Base-by-base conservation (phyloP, 2,329 filamentous ascomycete species). In the Bipolaris bicolor region DNA sequence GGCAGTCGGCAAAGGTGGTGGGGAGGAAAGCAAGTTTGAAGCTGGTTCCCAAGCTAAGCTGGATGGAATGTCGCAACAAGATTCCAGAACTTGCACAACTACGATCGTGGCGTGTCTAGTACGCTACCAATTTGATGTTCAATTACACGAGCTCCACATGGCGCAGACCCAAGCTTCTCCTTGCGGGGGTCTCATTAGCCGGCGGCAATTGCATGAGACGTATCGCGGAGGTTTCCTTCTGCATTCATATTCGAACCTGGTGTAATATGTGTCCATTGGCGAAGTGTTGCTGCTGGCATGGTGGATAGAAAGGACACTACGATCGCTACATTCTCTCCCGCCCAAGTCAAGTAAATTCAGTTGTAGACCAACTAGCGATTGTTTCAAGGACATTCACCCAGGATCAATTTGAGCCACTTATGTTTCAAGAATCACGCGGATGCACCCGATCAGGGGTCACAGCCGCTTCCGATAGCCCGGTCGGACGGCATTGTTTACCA, bases 401-500 rank as follows among this genome's bases (percentile, higher is more conserved):
- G n/a, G 16, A 22, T 1, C n/a, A 9, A 31, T 13, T 20, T 26
- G 24, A 15, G 20, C 33, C 18, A n/a, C 34, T 5, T 3, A 31
- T 16, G 47, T 29, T 40, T 41, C 36, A 29, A 16, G 13, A 18
- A 20, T 9, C 24, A 37, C 16, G 18, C 15, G 7, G 31, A 2
- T 16, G 47, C 18, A 41, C 31, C 33, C 24, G 31, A 51, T 33
- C 24, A 55, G 15, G 36, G 44, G 37, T 26, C 22, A 34, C 45
- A 24, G 39, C 53, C 57, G 55, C 40, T 46, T 55, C 60, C 54
- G 47, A 49, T 52, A 16, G 51, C 58, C 58, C 64, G 67, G 64
- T 52, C 62, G 65, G 66, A 62, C 52, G 47, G 52, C 43, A 36
- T 50, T 57, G 57, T 71, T 49, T 69, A 70, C 61, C 52, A 63